phyloP scores from a whole-genome alignment of 345 rosid species.

The Leavenworthia alabamica region DNA sequence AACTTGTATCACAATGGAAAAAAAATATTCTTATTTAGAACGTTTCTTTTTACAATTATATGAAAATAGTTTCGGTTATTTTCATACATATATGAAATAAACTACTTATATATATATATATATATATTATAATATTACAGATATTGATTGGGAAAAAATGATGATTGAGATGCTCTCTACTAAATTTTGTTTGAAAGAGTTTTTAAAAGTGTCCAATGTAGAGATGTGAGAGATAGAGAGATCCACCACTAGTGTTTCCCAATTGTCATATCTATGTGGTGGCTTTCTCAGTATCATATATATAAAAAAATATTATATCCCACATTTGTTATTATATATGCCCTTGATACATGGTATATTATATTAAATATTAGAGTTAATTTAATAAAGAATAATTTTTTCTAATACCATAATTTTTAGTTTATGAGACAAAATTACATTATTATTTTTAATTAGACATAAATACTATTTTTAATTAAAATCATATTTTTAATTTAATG shows the following conservation, averaged over 20 bases:
- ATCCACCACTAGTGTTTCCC: too few species aligned
- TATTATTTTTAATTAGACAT: too few species aligned
- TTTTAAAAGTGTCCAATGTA: constrained; percentile 32
- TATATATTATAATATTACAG: not conserved
- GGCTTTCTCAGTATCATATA: constrained; percentile 9
- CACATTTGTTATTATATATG: constrained; percentile 12
- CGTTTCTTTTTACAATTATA: too few species aligned
- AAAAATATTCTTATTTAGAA: not conserved
- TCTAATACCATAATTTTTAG: too few species aligned
- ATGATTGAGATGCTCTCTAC: constrained; percentile 26
- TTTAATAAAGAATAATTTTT: too few species aligned
- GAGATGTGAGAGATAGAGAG: constrained; percentile 28
- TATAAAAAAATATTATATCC: not conserved
- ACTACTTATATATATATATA: too few species aligned
- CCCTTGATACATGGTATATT: constrained; percentile 10
- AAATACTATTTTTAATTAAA: too few species aligned
- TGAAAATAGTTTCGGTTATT: too few species aligned
- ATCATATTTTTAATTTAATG: too few species aligned
- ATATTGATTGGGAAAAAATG: constrained; percentile 16
- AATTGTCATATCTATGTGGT: constrained; percentile 29
- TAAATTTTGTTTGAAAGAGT: constrained; percentile 19
- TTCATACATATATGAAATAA: not conserved
- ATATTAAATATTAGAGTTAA: too few species aligned
- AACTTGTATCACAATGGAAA: too few species aligned
- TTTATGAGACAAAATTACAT: too few species aligned